Evolutionary conservation across 495 filamentous ascomycete genomes (phyloP).

Genomic region (Amniculicola lignicola): DNA sequence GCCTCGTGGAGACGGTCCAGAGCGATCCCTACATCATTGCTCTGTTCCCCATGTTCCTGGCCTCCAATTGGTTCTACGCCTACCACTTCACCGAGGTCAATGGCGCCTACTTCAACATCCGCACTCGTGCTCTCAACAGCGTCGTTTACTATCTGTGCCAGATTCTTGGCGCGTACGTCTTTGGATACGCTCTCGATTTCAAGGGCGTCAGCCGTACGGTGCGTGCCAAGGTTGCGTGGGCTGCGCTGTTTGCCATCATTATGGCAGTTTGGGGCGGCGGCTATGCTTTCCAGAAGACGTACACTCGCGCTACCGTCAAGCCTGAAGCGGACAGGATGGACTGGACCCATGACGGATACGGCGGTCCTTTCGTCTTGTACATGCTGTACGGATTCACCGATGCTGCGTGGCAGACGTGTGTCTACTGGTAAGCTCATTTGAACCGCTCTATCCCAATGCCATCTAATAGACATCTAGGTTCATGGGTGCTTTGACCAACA

Average conservation of each 20-base stretch:
- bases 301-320: constrained; percentile 49
- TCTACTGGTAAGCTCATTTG: constrained; percentile 69
- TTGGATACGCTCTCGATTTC: constrained; percentile 74
- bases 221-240: constrained; percentile 72
- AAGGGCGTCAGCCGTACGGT: constrained; percentile 59
- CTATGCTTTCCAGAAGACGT: constrained; percentile 69
- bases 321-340: constrained; percentile 51
- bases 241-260: constrained; percentile 66
- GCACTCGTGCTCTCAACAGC: constrained; percentile 78
- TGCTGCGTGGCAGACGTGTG: constrained; percentile 77
- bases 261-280: constrained; percentile 87
- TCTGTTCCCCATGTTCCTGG: constrained; percentile 61
- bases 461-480: constrained; percentile 53
- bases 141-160: constrained; percentile 84
- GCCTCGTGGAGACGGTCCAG: constrained; percentile 70
- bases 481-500: constrained; percentile 91
- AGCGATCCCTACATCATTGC: constrained; percentile 74
- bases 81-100: constrained; percentile 61
- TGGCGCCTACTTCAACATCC: constrained; percentile 71
- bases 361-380: constrained; percentile 86
- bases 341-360: constrained; percentile 63
- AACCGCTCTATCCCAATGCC: not conserved
- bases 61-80: constrained; percentile 47
- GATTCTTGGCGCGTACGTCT: constrained; percentile 76
- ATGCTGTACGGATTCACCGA: constrained; percentile 94